Conservation (phyloP, 2,329 filamentous ascomycete genomes). For the Fusarium transvaalense region DNA sequence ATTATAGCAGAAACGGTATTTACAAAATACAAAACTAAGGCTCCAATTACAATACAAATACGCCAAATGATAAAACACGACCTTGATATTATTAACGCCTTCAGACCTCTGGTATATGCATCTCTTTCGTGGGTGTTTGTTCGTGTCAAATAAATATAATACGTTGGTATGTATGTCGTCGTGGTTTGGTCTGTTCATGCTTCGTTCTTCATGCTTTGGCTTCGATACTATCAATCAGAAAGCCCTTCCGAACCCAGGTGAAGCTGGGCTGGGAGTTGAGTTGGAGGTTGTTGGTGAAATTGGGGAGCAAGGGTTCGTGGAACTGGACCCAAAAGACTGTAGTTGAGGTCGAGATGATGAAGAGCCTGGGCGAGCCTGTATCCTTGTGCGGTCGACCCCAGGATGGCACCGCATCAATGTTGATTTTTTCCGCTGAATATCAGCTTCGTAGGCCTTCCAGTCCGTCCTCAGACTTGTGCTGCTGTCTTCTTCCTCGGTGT, state of each 20-base stretch:
- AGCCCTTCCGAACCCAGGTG: conserved; percentile 28
- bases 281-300: conserved; percentile 31
- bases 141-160: conserved; percentile 2
- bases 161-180: conserved; percentile 11
- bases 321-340: conserved; percentile 33
- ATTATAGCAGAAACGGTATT: conserved; percentile 4
- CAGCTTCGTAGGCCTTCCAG: conserved; percentile 58
- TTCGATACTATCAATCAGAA: conserved; percentile 16
- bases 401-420: conserved; percentile 50
- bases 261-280: conserved; percentile 16
- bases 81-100: not conserved
- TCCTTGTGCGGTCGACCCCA: conserved; percentile 40
- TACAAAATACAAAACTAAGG: conserved; percentile 6
- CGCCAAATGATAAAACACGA: not conserved
- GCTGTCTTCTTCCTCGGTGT: conserved; percentile 40
- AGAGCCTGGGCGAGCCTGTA: conserved; percentile 22
- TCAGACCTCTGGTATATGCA: conserved; percentile 26
- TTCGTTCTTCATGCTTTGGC: not conserved
- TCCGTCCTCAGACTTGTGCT: conserved; percentile 47
- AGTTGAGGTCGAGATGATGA: conserved; percentile 28
- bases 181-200: conserved; percentile 1
- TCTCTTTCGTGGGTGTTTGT: conserved; percentile 17
- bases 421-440: conserved; percentile 48
- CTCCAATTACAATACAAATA: conserved; percentile 13
- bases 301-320: conserved; percentile 32